phyloP scores from a whole-genome alignment of 1,139 yeast genomes.

The Saccharomycopsis hybrid region DNA sequence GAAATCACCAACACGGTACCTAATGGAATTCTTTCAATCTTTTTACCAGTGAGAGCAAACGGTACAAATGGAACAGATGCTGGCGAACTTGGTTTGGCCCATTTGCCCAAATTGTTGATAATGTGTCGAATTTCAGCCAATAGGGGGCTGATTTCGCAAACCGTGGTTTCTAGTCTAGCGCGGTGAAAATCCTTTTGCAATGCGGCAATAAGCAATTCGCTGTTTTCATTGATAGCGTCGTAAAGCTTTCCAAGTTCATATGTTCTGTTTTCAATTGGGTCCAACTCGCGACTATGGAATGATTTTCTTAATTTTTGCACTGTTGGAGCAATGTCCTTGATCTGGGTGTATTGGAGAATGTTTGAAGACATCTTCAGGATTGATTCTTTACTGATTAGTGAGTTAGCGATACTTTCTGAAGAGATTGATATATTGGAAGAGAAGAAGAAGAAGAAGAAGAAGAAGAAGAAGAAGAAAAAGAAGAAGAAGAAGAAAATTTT shows the following conservation, averaged over 20 bases:
- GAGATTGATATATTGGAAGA: too few species aligned
- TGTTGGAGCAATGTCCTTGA: conserved; percentile 42
- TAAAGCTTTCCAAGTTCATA: conserved; percentile 64
- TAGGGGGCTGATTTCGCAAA: conserved; percentile 48
- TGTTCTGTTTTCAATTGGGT: conserved; percentile 50
- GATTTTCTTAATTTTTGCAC: conserved; percentile 38
- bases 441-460: too few species aligned
- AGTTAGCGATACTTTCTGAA: too few species aligned
- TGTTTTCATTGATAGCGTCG: conserved; percentile 57
- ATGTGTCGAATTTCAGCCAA: conserved; percentile 53
- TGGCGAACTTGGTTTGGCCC: conserved; percentile 53
- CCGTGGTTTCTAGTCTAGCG: conserved; percentile 50
- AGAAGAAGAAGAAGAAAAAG: too few species aligned
- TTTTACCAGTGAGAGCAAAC: conserved; percentile 41
- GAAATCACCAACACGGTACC: conserved; percentile 73
- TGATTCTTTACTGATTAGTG: too few species aligned
- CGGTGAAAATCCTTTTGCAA: conserved; percentile 62
- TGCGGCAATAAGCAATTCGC: conserved; percentile 50
- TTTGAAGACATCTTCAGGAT: too few species aligned
- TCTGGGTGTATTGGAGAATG: conserved; percentile 45
- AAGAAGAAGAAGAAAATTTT: too few species aligned
- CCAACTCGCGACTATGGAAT: conserved; percentile 45
- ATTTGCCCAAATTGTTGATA: conserved; percentile 51
- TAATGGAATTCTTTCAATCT: conserved; percentile 59
- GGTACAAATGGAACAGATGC: conserved; percentile 38